These are phyloP conservation scores for Bruguiera parviflora DNA, from an alignment of 345 rosid genomes.

Conservation along the genomic window DNA sequence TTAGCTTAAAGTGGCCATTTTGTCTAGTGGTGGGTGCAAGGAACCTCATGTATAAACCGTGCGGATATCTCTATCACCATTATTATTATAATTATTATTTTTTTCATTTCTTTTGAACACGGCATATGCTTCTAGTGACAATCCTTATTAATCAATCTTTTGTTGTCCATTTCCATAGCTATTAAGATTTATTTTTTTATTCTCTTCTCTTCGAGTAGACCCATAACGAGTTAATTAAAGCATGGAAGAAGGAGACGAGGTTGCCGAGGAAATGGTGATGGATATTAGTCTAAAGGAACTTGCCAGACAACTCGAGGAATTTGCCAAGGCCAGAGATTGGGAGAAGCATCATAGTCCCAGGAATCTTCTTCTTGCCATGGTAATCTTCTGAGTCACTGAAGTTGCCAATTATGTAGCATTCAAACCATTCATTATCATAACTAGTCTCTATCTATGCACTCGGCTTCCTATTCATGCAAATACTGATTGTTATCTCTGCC, in stretches of 20 bases:
- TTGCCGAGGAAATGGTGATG: conserved; percentile 21
- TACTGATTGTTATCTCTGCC: background rate
- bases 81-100: background rate
- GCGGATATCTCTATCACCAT: conserved; percentile 23
- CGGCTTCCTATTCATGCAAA: too few species aligned
- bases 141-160: background rate
- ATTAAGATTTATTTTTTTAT: conserved; percentile 14
- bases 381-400: conserved; percentile 11
- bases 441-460: too few species aligned
- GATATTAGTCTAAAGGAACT: conserved; percentile 46
- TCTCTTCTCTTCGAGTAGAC: conserved; percentile 1
- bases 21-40: conserved; percentile 25
- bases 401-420: background rate
- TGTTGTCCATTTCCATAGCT: conserved; percentile 5
- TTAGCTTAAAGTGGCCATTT: conserved; percentile 30
- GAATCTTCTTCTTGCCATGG: conserved; percentile 54
- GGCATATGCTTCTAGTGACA: background rate
- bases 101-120: conserved; percentile 4
- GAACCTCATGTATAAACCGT: conserved; percentile 26
- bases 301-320: conserved; percentile 39
- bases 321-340: conserved; percentile 48
- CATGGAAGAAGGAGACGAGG: conserved; percentile 28
- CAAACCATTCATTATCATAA: too few species aligned
- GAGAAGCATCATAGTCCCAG: conserved; percentile 45
- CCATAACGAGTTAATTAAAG: background rate